phyloP scores from a whole-genome alignment of 352 stramenopile species.

The Phytophthora citricola region DNA sequence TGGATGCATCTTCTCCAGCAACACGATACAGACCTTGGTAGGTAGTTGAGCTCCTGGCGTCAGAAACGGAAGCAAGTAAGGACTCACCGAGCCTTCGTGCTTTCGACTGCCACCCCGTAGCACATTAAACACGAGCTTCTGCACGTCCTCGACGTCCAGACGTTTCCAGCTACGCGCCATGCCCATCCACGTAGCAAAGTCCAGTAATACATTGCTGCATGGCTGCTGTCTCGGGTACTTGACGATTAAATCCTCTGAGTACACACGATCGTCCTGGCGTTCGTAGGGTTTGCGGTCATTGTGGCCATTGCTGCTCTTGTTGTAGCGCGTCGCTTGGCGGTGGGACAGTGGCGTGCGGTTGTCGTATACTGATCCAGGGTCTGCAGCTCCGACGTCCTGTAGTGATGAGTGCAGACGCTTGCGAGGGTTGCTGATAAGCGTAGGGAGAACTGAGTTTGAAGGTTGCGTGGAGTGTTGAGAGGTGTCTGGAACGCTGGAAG shows the following conservation, averaged over 20 bases:
- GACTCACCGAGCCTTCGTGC: constrained; percentile 36
- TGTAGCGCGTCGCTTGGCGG: constrained; percentile 25
- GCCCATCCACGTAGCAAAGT: constrained; percentile 79
- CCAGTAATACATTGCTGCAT: constrained; percentile 68
- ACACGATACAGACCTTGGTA: constrained; percentile 77
- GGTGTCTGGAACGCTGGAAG: neutral
- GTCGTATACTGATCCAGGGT: constrained; percentile 20
- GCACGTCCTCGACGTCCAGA: constrained; percentile 66
- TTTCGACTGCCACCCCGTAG: constrained; percentile 29
- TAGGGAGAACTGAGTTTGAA: constrained; percentile 15
- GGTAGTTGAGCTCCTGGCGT: constrained; percentile 49
- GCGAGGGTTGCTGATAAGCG: constrained; percentile 16
- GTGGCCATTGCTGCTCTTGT: constrained; percentile 10
- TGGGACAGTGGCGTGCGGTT: constrained; percentile 23
- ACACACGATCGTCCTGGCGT: constrained; percentile 49
- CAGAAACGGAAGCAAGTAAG: constrained; percentile 64
- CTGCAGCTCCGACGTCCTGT: neutral
- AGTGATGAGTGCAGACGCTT: constrained; percentile 30
- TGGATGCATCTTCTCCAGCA: constrained; percentile 75
- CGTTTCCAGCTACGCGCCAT: constrained; percentile 49
- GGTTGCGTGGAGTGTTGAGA: constrained; percentile 3
- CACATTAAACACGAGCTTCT: constrained; percentile 65
- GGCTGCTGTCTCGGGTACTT: constrained; percentile 72
- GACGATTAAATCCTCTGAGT: constrained; percentile 68
- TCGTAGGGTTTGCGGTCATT: constrained; percentile 23